Base-by-base conservation (phyloP, 495 filamentous ascomycete species). In the Xylaria nigripes region DNA sequence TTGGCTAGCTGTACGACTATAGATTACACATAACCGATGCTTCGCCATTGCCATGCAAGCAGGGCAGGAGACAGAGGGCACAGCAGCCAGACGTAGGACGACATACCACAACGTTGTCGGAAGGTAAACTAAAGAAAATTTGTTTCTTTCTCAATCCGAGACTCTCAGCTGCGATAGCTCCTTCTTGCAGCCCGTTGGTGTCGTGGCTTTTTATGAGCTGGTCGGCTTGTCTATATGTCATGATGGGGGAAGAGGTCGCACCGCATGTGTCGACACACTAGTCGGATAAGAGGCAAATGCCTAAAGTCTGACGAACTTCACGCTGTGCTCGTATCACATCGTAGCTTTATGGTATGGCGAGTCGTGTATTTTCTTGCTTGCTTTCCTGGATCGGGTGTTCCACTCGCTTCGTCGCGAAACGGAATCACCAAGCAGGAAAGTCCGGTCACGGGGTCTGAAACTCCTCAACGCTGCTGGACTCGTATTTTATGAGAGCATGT, bases 241-340 rank as follows among this genome's bases (percentile, higher is more conserved):
- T 24, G 23, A 29, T 24, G 22, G 32, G 36, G 29, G 25, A 22
- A 6, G 29, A 52, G 1, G 50, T 40, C 32, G 24, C 15, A 30
- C 41, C 2, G 30, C 50, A 46, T 53, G 29, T 30, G 9, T n/a
- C 45, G 42, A 34, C 21, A 47, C 25, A 24, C 32, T 29, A 19
- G 30, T 40, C 23, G 51, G 51, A 54, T 54, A 30, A 40, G n/a
- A 54, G 32, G 51, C 27, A 23, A 45, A 32, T 47, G 51, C 51
- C 43, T 22, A 47, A 54, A 1, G 32, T 47, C 29, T 40, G 21
- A 41, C 51, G 13, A 8, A 27, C 30, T 16, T 12, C 19, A 47
- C 24, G 43, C 3, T 29, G 42, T 47, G 43, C 22, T 46, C 10
- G 21, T 25, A 44, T n/a, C 16, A 52, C 51, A 10, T 27, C 23